Base-by-base conservation (phyloP, 176 grass and related monocot species). In the Secale cereale region DNA sequence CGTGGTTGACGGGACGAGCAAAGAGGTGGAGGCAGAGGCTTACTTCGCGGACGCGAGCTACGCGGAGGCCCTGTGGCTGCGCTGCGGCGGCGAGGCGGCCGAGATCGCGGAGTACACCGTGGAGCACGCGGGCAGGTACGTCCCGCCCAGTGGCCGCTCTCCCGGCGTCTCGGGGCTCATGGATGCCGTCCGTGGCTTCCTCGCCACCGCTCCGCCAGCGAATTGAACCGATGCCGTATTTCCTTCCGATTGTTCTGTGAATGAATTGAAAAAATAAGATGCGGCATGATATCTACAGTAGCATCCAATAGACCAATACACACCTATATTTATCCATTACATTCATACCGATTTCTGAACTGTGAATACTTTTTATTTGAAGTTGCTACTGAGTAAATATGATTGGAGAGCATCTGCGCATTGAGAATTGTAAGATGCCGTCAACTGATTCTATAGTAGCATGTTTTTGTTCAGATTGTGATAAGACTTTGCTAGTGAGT, bases 31-130 rank as follows among this genome's bases (percentile, higher is more conserved):
- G 68, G 84, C 88, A 3, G 82, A 97, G 86, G 95, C 88, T 16
- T 97, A 97, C 78, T 97, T 92, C 14, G 88, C 92, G 70, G 81
- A 97, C 81, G 43, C 75, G 76, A 97, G 90, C 81, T 94, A 93
- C 77, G 90, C 92, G 28, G 79, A 82, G 59, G 90, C 59, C 76
- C 80, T 97, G 69, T 94, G 95, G 95, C 78, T 71, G 82, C 67
- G 85, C 36, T 83, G 74, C 68, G 92, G 92, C 37, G 88, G 93
- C 3, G 82, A 85, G 86, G 95, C 43, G 13, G 85, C 78, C 30
- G 83, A 86, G 70, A 75, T 87, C 8, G 76, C 31, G 22, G 85
- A 89, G 82, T 94, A 97, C 80, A 92, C 88, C 35, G 23, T 69
- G 46, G 91, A 93, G 45, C 91, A 89, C 45, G 88, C 86, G 3